Conservation (phyloP, 257 asterid species). For the Hygrophila difformis region DNA sequence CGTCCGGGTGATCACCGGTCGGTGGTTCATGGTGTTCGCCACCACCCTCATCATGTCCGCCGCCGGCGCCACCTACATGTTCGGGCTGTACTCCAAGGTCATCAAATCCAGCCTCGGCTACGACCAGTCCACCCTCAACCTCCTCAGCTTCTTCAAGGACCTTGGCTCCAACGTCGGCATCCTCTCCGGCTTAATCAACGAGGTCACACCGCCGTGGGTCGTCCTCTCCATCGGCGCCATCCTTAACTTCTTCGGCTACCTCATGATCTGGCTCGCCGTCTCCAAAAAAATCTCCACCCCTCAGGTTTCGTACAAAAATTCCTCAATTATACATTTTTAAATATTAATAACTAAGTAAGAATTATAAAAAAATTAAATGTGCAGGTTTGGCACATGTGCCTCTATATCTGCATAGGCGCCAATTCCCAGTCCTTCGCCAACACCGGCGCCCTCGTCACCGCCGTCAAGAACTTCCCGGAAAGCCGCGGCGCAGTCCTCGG, state of each 20-base stretch:
- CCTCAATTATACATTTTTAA: too few species aligned
- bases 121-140: constrained; percentile 70
- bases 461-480: constrained; percentile 74
- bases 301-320: constrained; percentile 59
- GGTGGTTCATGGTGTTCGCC: constrained; percentile 78
- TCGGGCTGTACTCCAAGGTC: constrained; percentile 45
- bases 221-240: constrained; percentile 64
- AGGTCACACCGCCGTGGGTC: constrained; percentile 85
- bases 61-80: constrained; percentile 88
- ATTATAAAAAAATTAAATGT: too few species aligned
- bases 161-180: constrained; percentile 66
- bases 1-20: constrained; percentile 40
- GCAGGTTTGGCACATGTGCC: constrained; percentile 69
- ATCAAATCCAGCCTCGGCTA: constrained; percentile 48
- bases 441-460: constrained; percentile 78
- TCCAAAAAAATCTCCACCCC: constrained; percentile 41
- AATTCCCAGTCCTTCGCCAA: constrained; percentile 81
- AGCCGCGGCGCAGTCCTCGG: constrained; percentile 47
- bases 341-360: too few species aligned
- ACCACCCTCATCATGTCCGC: constrained; percentile 61
- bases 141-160: constrained; percentile 78
- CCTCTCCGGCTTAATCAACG: constrained; percentile 61
- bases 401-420: constrained; percentile 70
- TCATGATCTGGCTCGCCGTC: constrained; percentile 81
- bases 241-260: constrained; percentile 70